Conservation (phyloP, 2,329 filamentous ascomycete species). For the Colletotrichum gloeosporioides region DNA sequence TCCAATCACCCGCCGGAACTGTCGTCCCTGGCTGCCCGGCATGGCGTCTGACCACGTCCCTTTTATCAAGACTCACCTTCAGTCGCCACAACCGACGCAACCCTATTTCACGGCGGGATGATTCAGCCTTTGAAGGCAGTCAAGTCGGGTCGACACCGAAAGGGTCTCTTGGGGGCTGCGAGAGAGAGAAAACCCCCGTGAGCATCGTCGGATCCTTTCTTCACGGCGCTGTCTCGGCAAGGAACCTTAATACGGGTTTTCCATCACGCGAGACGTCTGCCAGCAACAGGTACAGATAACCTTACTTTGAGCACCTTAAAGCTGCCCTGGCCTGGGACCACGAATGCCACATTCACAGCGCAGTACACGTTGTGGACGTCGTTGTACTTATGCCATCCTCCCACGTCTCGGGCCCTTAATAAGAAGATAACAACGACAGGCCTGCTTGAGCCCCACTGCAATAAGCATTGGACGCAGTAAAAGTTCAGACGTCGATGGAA, state of each 20-base stretch:
- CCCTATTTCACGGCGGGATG: neutral
- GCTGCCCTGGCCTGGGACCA: neutral
- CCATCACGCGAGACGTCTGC: neutral
- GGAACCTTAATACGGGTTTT: neutral
- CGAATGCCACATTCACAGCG: neutral
- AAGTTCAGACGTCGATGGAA: conserved; percentile 9
- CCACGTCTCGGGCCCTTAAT: neutral
- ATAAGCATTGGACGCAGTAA: neutral
- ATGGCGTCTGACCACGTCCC: neutral
- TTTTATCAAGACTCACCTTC: neutral
- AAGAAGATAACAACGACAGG: neutral
- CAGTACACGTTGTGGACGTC: neutral
- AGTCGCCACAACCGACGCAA: neutral
- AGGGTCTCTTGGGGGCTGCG: neutral
- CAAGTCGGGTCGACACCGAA: neutral
- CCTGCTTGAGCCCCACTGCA: neutral
- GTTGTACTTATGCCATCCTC: neutral
- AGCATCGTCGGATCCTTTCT: neutral
- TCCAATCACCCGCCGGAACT: neutral
- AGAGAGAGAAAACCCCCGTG: neutral
- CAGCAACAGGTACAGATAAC: neutral
- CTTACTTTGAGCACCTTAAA: neutral
- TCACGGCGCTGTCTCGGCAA: neutral
- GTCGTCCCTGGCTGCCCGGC: neutral
- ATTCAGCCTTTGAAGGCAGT: neutral